These are phyloP conservation scores for Pachysandra terminalis DNA, from an alignment of 164 flowering plant species.

Conservation along the genomic window DNA sequence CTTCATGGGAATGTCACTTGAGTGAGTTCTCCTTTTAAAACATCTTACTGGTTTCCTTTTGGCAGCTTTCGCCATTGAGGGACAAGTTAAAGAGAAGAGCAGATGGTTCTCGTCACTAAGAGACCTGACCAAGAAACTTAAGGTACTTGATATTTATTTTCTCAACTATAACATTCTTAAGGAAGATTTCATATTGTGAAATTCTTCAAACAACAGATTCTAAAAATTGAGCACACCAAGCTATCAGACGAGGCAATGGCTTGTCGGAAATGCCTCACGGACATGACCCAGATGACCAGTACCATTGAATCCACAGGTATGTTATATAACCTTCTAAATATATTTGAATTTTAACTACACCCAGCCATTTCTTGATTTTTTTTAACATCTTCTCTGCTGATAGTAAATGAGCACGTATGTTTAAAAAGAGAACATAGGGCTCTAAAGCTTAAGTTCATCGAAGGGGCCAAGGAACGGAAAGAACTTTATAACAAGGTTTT, in stretches of 20 bases:
- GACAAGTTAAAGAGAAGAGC: constrained; percentile 95
- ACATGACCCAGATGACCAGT: constrained; percentile 43
- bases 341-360: not conserved
- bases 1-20: too few relatives aligned
- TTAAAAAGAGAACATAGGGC: constrained; percentile 38
- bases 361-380: not conserved
- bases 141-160: constrained; percentile 39
- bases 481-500: constrained; percentile 83
- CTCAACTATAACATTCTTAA: not conserved
- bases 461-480: constrained; percentile 75
- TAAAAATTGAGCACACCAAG: constrained; percentile 71
- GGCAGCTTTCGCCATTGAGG: constrained; percentile 94
- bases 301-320: constrained; percentile 56
- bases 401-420: constrained; percentile 49
- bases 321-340: not conserved
- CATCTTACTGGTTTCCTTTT: constrained; percentile 1
- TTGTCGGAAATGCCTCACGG: constrained; percentile 43
- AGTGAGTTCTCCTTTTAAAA: not conserved
- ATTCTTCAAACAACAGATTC: constrained; percentile 34
- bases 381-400: constrained; percentile 2
- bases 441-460: constrained; percentile 54
- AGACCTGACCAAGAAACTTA: constrained; percentile 65
- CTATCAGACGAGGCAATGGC: constrained; percentile 59
- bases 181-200: not conserved
- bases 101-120: constrained; percentile 74